These are phyloP conservation scores for Pholiota microspora DNA, from an alignment of 768 basidiomycete genomes.

Conservation along the genomic window DNA sequence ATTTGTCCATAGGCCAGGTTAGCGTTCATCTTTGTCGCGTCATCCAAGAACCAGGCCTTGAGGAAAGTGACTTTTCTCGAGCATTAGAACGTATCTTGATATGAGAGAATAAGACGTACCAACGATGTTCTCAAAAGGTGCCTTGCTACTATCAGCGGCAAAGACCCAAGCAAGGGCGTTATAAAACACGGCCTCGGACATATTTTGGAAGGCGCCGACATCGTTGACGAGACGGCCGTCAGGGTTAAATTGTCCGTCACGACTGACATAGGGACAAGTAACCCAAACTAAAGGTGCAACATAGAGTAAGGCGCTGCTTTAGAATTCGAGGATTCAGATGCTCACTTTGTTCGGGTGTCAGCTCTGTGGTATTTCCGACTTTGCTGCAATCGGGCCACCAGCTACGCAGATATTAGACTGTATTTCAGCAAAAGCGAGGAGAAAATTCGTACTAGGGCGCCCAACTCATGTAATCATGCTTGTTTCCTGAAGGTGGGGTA, in stretches of 20 bases:
- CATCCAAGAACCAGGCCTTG: slow-evolving; percentile 59
- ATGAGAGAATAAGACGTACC: slow-evolving; percentile 23
- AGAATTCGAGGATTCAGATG: background rate
- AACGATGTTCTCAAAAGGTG: slow-evolving; percentile 39
- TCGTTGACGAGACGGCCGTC: slow-evolving; percentile 57
- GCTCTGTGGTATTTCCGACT: slow-evolving; percentile 55
- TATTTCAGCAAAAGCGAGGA: no score
- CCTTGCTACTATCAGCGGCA: slow-evolving; percentile 29
- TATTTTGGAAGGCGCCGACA: slow-evolving; percentile 49
- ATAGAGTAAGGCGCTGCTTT: background rate
- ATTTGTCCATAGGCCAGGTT: slow-evolving; percentile 60
- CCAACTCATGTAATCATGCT: slow-evolving; percentile 69
- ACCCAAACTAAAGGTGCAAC: slow-evolving; percentile 41
- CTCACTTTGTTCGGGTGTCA: slow-evolving; percentile 52
- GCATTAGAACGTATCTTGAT: background rate
- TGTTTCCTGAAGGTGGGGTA: slow-evolving; percentile 48
- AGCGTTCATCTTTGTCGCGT: slow-evolving; percentile 59
- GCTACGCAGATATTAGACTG: slow-evolving; percentile 23
- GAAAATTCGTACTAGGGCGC: slow-evolving; percentile 60
- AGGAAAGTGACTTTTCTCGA: slow-evolving; percentile 38
- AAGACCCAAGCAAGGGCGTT: slow-evolving; percentile 57
- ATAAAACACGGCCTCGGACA: slow-evolving; percentile 62
- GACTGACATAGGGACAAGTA: slow-evolving; percentile 51
- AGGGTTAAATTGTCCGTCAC: slow-evolving; percentile 67
- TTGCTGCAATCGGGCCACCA: slow-evolving; percentile 64